Evolutionary conservation across 768 basidiomycete genomes (phyloP), one percentile per base, ranked within the genome.

Genomic region (Suillus occidentalis): DNA sequence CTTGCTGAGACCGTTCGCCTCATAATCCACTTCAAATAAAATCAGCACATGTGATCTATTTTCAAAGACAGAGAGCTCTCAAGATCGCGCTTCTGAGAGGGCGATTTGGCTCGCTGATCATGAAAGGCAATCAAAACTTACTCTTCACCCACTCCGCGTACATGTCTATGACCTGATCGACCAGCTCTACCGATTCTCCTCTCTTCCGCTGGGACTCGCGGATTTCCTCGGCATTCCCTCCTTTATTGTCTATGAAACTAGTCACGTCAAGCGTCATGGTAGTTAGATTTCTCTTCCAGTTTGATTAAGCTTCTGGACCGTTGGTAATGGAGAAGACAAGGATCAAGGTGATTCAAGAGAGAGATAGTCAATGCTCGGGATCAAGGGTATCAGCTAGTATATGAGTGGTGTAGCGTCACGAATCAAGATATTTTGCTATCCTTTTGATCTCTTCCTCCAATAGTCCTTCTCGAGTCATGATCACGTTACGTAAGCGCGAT

Each of bases 61-160:
- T 34, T 36, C 6, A 0, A 55, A 55, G 34, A 34, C 4, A 25
- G 42, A 59, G 5, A 25, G 18, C 14, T 45, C 39, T 25, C 58
- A 40, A 60, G 25, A 60, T 40, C 25, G 39, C 8, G 31, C 43
- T n/a, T 53, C 28, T 53, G 59, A 40, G n/a, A 39, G 25, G 39
- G 66, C 40, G 39, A 43, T 37, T 58, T 31, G n/a, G 65, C 59
- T 52, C 64, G 66, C 12, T 5, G 58, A 59, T 59, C 28, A 59
- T 59, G 39, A 59, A 52, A 47, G 34, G 31, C 55, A 63, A 67
- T 50, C 53, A 63, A 40, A 36, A 86, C 93, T 74, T 75, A 97
- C 97, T 88, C 78, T 94, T 92, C 61, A 94, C 94, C 95, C 96
- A 98, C 69, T 95, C 92, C 12, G 85, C 78, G 72, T 98, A 97